These are phyloP conservation scores for Ophiostoma populinum DNA, from an alignment of 2,329 filamentous ascomycete species.

Conservation along the genomic window DNA sequence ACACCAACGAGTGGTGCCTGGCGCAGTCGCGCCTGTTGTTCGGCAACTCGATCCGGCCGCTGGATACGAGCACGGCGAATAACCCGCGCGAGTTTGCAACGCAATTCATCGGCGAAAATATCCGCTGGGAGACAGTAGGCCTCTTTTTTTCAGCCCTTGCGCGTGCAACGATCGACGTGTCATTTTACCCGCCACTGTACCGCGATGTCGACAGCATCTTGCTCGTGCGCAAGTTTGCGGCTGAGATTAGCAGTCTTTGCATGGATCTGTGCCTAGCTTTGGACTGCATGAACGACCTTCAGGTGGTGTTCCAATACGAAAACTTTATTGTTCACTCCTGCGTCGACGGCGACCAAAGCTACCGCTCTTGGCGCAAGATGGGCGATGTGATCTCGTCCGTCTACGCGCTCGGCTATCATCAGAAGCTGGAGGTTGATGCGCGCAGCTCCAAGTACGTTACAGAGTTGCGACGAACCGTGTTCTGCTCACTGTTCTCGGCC, in stretches of 20 bases:
- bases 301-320: conserved; percentile 1
- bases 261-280: conserved; percentile 1
- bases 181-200: background rate
- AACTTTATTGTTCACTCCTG: conserved; percentile 1
- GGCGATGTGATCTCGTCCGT: conserved; percentile 1
- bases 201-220: background rate
- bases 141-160: conserved; percentile 1
- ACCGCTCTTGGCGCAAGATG: conserved; percentile 1
- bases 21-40: background rate
- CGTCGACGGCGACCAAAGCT: conserved; percentile 1
- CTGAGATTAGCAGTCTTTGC: conserved; percentile 1
- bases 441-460: background rate
- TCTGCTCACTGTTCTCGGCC: background rate
- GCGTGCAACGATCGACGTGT: conserved; percentile 1
- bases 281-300: conserved; percentile 1
- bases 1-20: background rate
- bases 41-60: background rate
- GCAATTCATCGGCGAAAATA: background rate
- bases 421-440: background rate
- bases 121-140: conserved; percentile 1
- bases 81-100: background rate
- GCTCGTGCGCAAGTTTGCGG: background rate
- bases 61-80: background rate
- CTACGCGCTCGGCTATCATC: conserved; percentile 1
- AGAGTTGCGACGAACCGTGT: background rate